Evolutionary conservation across 495 filamentous ascomycete species (phyloP), one percentile per base, ranked within the genome.

Genomic region (Talaromyces liani): DNA sequence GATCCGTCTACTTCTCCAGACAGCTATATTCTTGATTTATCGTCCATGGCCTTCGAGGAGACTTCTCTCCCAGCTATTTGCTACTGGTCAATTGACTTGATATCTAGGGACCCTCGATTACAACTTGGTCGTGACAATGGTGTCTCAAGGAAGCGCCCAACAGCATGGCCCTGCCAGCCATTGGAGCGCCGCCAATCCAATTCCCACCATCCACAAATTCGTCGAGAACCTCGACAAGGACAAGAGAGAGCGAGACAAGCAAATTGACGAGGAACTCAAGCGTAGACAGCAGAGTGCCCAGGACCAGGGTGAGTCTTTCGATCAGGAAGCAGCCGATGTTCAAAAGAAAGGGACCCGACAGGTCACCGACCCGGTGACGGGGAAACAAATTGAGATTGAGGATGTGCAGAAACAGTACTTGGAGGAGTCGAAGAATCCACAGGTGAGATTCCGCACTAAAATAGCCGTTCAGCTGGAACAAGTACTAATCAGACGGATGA

Each of bases 181-280:
- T 57, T 80, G 76, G 76, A 78, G 77, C 61, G 77, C 69, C 33
- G 68, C 67, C 41, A 94, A 95, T 73, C 87, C 88, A 1, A 82
- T 98, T 55, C 93, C 93, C 2, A 97, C 90, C 55, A 88, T 98
- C 66, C 85, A 90, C 69, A 83, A 91, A 70, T 96, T 96, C 70
- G 80, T 96, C 64, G 84, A 88, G 57, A 82, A 83, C 45, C 81
- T 96, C 36, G 92, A 96, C 71, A 77, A 72, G 51, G 87, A 93
- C 63, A 95, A 95, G 77, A 85, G 82, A 67, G 82, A 89, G 8
- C 82, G 91, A 58, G 91, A 95, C 71, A 77, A 76, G 31, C 74
- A 83, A 63, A 85, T 91, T 64, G 85, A 91, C 49, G 75, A 83
- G 29, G 66, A 83, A n/a, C 64, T 72, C 4, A 76, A 71, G 66